Percentiles rank a stretch among this genome's conserved stretches.
Evolutionary conservation across 345 rosid genomes (phyloP).

Genomic region (Eucalyptus albens): DNA sequence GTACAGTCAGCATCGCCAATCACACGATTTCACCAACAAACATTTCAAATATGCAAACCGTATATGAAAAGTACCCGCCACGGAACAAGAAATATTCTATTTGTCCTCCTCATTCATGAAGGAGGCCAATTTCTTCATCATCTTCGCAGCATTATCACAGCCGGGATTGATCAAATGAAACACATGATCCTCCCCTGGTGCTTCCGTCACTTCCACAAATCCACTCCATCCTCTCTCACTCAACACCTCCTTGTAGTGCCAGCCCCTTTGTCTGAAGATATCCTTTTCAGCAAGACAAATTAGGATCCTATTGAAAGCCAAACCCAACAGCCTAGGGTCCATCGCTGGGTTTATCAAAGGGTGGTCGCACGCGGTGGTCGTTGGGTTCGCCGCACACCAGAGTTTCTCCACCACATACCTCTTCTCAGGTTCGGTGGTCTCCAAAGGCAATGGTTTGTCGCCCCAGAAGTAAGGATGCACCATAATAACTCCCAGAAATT

Average conservation of each 20-base stretch:
- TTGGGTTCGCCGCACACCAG: conserved; percentile 15
- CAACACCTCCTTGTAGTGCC: conserved; percentile 3
- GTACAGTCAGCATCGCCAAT: background rate
- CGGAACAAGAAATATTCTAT: background rate
- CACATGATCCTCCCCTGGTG: conserved; percentile 15
- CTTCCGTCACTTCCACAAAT: conserved; percentile 8
- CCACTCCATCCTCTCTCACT: conserved; percentile 14
- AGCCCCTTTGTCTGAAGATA: conserved; percentile 2
- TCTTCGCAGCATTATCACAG: background rate
- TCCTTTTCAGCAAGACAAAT: conserved; percentile 21
- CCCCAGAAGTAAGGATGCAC: conserved; percentile 21
- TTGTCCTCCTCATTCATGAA: background rate
- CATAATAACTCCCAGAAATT: conserved; percentile 2
- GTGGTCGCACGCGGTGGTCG: conserved; percentile 7
- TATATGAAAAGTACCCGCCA: background rate
- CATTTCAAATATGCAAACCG: too few relatives aligned
- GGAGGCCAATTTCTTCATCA: conserved; percentile 8
- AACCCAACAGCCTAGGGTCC: background rate
- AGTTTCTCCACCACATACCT: background rate
- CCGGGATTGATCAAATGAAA: conserved; percentile 18
- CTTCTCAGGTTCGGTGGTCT: background rate
- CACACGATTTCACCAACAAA: background rate
- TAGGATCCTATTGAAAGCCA: conserved; percentile 6
- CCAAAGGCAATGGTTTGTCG: background rate
- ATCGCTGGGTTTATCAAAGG: conserved; percentile 7